Base-by-base conservation (phyloP, 208 protist genomes). In the Strigomonas galati region DNA sequence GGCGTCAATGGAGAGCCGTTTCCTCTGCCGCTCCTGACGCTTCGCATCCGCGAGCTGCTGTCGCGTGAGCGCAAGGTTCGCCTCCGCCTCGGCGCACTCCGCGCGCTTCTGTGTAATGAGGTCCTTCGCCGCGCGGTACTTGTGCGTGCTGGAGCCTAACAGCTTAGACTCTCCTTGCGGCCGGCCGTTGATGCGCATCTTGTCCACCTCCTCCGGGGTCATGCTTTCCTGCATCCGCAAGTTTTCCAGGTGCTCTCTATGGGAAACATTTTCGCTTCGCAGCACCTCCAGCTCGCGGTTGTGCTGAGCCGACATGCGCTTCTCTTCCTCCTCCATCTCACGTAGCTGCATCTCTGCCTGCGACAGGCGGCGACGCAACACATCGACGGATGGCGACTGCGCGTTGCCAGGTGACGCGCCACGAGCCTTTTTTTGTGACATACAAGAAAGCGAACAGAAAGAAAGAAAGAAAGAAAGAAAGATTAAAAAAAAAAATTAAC, bases 201-300 rank as follows among this genome's bases (percentile, higher is more conserved):
- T 35, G 0, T 49, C 49, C 17, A 67, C 23, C 64, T 85, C 74
- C 5, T 66, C 74, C 1, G 64, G 72, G 1, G 83, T 40, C 68
- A 85, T 71, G 54, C 77, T 87, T 71, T 95, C 84, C 40, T 74
- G 63, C 83, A 95, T 91, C 32, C 89, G 85, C 6, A 92, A 37
- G 57, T 76, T 65, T 55, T 92, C 84, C 23, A 93, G 65, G 12
- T 65, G 69, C 27, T 84, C 75, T 26, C 62, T 76, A 35, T 82
- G 63, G 14, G 56, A 48, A 21, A 64, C 72, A 40, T 89, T 84
- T 40, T 96, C 86, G 21, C 77, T 51, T 31, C 75, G 55, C 17
- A 93, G 70, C 0, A 69, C 60, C 3, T 86, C 80, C n/a, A 94
- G 58, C 72, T 92, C 86, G 28, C 83, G 83, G 48, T 82, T 72